These are phyloP conservation scores for Aspergillus incahuasiensis DNA, from an alignment of 495 filamentous ascomycete species.

Conservation along the genomic window DNA sequence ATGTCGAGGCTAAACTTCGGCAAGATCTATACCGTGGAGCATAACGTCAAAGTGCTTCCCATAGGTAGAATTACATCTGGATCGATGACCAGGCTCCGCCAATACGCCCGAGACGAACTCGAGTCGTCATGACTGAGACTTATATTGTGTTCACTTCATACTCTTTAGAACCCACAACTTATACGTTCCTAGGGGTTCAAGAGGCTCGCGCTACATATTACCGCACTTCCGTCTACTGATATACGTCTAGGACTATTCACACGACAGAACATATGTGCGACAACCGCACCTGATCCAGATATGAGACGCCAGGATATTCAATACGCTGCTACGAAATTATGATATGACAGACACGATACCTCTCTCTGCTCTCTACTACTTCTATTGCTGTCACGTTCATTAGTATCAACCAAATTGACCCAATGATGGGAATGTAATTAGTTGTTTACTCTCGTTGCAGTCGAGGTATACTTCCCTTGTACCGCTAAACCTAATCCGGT, in stretches of 20 bases:
- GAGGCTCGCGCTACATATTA: not conserved
- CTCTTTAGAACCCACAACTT: not conserved
- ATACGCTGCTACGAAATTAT: not conserved
- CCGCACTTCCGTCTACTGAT: not conserved
- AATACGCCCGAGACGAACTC: conserved; percentile 19
- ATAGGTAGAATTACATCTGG: conserved; percentile 27
- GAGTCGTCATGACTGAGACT: not conserved
- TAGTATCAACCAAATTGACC: not conserved
- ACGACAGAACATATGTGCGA: not conserved
- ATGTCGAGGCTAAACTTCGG: conserved; percentile 45
- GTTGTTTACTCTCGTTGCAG: not conserved
- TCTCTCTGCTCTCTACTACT: not conserved
- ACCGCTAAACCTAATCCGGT: not conserved
- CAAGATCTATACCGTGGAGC: conserved; percentile 46
- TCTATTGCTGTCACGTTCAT: too few relatives aligned
- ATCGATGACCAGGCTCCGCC: conserved; percentile 24
- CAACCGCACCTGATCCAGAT: not conserved
- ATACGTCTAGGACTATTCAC: not conserved
- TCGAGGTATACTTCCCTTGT: conserved; percentile 2
- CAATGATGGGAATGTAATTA: not conserved
- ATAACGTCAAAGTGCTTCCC: conserved; percentile 40
- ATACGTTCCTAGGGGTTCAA: not conserved
- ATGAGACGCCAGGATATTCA: not conserved
- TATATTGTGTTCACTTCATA: not conserved
- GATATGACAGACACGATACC: not conserved